A percentile compares a stretch with the other conserved stretches of the same genome.
Conservation (phyloP, 345 rosid genomes). For the Citrus cavaleriei region DNA sequence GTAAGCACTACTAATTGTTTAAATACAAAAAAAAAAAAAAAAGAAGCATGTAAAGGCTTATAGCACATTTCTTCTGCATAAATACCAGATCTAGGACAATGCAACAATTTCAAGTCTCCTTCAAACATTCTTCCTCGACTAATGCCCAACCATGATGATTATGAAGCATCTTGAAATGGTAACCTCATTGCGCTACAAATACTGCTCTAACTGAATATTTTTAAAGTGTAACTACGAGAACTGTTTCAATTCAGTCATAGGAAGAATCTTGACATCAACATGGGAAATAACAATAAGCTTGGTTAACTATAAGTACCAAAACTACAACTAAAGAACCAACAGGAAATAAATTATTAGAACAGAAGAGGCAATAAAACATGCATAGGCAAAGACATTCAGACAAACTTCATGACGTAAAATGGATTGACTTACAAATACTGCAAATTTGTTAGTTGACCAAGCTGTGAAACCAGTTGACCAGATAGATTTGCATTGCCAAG, state of each 20-base stretch:
- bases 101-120: not conserved
- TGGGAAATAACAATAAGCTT: not conserved
- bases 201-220: not conserved
- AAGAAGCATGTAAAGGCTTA: not conserved
- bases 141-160: not conserved
- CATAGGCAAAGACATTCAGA: not conserved
- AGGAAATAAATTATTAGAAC: not conserved
- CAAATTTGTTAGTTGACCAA: constrained; percentile 57
- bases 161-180: not conserved
- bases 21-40: not conserved
- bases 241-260: not conserved
- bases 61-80: not conserved
- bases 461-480: constrained; percentile 60
- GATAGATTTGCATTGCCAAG: constrained; percentile 69
- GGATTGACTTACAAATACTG: constrained; percentile 69
- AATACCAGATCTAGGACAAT: not conserved
- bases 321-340: not conserved
- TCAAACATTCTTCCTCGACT: not conserved
- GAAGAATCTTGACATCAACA: not conserved
- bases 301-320: not conserved
- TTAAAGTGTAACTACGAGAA: not conserved
- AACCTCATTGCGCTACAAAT: not conserved
- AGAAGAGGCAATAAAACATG: not conserved
- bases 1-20: not conserved
- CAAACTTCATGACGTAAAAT: not conserved